A percentile compares a stretch with the other conserved stretches of the same genome.
Conservation (phyloP, 2,329 filamentous ascomycete species). For the Zymoseptoria brevis region DNA sequence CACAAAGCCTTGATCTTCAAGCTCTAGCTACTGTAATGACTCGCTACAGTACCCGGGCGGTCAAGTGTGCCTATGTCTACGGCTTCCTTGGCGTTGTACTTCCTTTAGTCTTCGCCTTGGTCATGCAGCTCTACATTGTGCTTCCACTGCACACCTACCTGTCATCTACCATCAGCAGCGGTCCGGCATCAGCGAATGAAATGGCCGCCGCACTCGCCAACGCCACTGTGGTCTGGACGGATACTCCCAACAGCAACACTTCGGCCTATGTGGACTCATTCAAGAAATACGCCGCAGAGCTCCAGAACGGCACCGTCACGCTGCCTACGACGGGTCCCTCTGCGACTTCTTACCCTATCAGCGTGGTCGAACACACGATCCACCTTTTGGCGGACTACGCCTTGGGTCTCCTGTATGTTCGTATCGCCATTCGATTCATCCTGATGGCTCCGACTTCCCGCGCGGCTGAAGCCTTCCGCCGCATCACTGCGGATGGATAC, state of each 20-base stretch:
- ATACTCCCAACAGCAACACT: background rate
- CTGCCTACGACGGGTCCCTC: background rate
- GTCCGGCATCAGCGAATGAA: background rate
- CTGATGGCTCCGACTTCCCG: conserved; percentile 61
- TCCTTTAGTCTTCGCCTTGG: conserved; percentile 67
- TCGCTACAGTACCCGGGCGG: conserved; percentile 27
- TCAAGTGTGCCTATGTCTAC: conserved; percentile 66
- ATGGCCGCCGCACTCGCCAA: background rate
- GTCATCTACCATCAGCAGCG: conserved; percentile 11
- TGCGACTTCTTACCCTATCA: conserved; percentile 10
- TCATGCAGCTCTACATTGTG: conserved; percentile 82
- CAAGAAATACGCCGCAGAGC: background rate
- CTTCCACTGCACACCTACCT: conserved; percentile 79
- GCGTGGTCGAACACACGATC: conserved; percentile 56
- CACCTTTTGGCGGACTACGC: conserved; percentile 93
- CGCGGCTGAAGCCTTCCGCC: conserved; percentile 64
- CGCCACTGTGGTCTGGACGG: background rate
- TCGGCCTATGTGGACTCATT: background rate
- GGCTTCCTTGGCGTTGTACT: conserved; percentile 67
- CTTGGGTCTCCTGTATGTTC: conserved; percentile 80
- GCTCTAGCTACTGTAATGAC: conserved; percentile 19
- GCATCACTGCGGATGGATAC: conserved; percentile 62
- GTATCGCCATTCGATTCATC: conserved; percentile 64
- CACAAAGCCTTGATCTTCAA: conserved; percentile 14
- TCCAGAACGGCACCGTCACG: background rate